These are phyloP conservation scores for Bipolaris bicolor DNA, from an alignment of 2,329 filamentous ascomycete genomes.

Conservation along the genomic window DNA sequence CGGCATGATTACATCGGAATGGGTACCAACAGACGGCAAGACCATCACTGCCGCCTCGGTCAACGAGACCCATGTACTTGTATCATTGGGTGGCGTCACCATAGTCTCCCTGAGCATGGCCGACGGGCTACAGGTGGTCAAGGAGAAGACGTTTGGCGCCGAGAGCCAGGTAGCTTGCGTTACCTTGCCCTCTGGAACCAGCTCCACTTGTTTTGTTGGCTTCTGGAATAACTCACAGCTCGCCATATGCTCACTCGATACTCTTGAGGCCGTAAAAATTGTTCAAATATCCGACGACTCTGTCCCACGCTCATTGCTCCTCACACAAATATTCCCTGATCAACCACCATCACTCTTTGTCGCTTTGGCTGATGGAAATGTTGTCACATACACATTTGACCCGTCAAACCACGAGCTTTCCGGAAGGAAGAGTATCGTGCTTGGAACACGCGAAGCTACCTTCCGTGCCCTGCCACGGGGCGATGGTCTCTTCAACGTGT, in stretches of 20 bases:
- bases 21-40: constrained; percentile 58
- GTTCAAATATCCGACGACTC: constrained; percentile 66
- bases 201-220: constrained; percentile 75
- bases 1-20: constrained; percentile 61
- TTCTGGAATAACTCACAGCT: constrained; percentile 87
- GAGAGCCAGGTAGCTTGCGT: constrained; percentile 86
- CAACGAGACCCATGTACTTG: constrained; percentile 70
- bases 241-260: constrained; percentile 72
- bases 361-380: constrained; percentile 89
- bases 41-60: constrained; percentile 79
- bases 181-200: constrained; percentile 69
- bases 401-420: constrained; percentile 66
- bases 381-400: constrained; percentile 81
- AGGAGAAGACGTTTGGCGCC: constrained; percentile 65
- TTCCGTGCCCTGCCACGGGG: constrained; percentile 77
- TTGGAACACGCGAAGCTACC: constrained; percentile 84
- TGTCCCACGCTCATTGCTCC: constrained; percentile 79
- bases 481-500: constrained; percentile 74
- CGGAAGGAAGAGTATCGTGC: constrained; percentile 77
- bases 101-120: constrained; percentile 72
- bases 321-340: constrained; percentile 74
- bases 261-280: constrained; percentile 69
- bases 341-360: constrained; percentile 81
- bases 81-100: constrained; percentile 77
- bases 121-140: constrained; percentile 62